A percentile compares a stretch with the other conserved stretches of the same genome.
phyloP scores from a whole-genome alignment of 1,139 yeast species.

The Pichia sp. region DNA sequence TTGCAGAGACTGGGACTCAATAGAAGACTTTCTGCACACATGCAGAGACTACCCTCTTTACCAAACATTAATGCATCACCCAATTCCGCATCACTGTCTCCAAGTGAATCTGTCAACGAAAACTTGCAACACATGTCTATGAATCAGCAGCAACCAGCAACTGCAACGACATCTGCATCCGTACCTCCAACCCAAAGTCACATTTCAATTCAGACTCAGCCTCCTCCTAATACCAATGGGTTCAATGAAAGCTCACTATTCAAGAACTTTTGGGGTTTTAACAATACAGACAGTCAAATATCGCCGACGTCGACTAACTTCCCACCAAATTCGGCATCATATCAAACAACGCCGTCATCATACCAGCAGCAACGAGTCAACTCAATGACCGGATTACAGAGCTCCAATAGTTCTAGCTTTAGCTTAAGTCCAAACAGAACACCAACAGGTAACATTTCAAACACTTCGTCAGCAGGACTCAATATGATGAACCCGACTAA shows the following conservation, averaged over 20 bases:
- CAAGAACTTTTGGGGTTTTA: constrained; percentile 10
- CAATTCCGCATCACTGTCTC: constrained; percentile 6
- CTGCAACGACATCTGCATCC: background rate
- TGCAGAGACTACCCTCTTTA: constrained; percentile 16
- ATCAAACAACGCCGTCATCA: background rate
- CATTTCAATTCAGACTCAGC: too few relatives aligned
- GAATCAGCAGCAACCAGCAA: background rate
- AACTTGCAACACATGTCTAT: too few relatives aligned
- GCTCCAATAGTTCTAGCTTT: background rate
- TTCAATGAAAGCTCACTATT: constrained; percentile 9
- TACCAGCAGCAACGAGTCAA: constrained; percentile 4
- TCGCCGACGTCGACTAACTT: constrained; percentile 2
- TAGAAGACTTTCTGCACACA: constrained; percentile 15
- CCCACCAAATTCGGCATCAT: too few relatives aligned
- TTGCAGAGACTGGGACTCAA: constrained; percentile 14
- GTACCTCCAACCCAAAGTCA: too few relatives aligned
- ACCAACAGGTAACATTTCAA: too few relatives aligned
- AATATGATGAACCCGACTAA: background rate
- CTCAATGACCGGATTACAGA: constrained; percentile 7
- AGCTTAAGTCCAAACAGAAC: too few relatives aligned
- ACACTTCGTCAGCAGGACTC: too few relatives aligned
- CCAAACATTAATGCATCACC: constrained; percentile 2
- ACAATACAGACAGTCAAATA: background rate
- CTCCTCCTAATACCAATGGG: too few relatives aligned
- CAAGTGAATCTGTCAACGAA: too few relatives aligned